Evolutionary conservation across 2,329 filamentous ascomycete genomes (phyloP), one percentile per base, ranked within the genome.

Genomic region (Grosmannia serpens): DNA sequence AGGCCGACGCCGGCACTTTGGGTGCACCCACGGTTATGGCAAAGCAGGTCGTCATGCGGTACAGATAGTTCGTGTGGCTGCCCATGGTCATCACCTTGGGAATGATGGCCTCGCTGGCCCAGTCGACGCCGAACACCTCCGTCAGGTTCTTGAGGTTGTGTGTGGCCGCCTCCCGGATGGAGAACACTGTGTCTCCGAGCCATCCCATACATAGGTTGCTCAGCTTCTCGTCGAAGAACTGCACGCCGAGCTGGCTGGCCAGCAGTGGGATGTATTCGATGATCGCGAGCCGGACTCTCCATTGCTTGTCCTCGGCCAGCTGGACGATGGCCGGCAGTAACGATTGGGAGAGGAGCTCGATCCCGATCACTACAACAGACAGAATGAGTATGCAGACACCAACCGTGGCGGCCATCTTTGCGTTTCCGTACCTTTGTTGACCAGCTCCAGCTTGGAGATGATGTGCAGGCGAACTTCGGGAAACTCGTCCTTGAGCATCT

Each of bases 31-130:
- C 94, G 67, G 91, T 92, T 65, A 99, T 95, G 62, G 94, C 94
- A 72, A 99, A 99, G 77, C 92, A 97, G n/a, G 94, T 99, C 11
- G 94, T 99, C 94, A 99, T 99, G 71, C 94, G 84, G 81, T 99
- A 99, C 57, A 99, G 86, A 72, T 99, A 99, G 77, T 99, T 99
- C 62, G 92, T 90, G 72, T 99, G 94, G 70, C 90, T 89, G 61
- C 94, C 94, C 94, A 99, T 97, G 44, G 88, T 89, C 82, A 96
- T 94, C 64, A 99, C 94, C 78, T 97, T 97, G 61, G 94, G 94
- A 66, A 99, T 95, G 69, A 99, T 99, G 53, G 91, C 91, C 70
- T 91, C 89, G 72, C 87, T 95, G 50, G 94, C 92, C 94, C 94
- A 99, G 63, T 96, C 91, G 20, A 97, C 91, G 53, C 94, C 94